Evolutionary conservation across 108 stramenopile genomes (phyloP).

Genomic region (Craspedostauros australis): DNA sequence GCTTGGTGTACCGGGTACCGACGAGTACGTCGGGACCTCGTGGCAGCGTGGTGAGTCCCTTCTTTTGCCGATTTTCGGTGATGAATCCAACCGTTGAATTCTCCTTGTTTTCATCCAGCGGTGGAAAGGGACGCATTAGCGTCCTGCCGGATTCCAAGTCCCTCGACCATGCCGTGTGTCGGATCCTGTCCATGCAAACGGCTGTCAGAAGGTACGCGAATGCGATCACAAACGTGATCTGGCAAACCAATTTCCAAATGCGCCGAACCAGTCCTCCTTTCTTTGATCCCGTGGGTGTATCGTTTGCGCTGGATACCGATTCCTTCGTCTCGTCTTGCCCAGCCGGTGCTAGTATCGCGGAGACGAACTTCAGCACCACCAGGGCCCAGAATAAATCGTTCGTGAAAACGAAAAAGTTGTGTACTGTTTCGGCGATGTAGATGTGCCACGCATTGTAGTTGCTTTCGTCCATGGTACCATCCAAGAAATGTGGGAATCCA

Average conservation of each 20-base stretch:
- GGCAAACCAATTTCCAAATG: no score
- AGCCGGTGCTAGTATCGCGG: no score
- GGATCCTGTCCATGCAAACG: conserved; percentile 3
- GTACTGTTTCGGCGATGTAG: conserved; percentile 31
- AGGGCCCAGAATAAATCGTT: no score
- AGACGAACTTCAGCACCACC: no score
- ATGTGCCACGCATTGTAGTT: conserved; percentile 22
- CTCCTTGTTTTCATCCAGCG: conserved; percentile 1
- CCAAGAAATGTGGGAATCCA: conserved; percentile 24
- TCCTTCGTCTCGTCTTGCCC: no score
- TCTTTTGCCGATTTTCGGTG: neutral
- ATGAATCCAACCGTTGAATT: conserved; percentile 9
- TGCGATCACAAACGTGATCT: no score
- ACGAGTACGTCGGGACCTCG: conserved; percentile 36
- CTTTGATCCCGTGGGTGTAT: no score
- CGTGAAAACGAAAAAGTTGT: conserved; percentile 10
- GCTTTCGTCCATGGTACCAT: conserved; percentile 26
- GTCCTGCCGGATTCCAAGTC: conserved; percentile 15
- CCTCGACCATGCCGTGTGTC: conserved; percentile 23
- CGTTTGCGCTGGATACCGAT: no score
- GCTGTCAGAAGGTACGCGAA: no score
- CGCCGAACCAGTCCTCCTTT: no score
- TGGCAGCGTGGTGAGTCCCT: conserved; percentile 34
- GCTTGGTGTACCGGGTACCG: conserved; percentile 31
- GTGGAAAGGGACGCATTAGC: conserved; percentile 35